Conservation (phyloP, 176 grass and related monocot genomes). For the Musa troglodytarum region DNA sequence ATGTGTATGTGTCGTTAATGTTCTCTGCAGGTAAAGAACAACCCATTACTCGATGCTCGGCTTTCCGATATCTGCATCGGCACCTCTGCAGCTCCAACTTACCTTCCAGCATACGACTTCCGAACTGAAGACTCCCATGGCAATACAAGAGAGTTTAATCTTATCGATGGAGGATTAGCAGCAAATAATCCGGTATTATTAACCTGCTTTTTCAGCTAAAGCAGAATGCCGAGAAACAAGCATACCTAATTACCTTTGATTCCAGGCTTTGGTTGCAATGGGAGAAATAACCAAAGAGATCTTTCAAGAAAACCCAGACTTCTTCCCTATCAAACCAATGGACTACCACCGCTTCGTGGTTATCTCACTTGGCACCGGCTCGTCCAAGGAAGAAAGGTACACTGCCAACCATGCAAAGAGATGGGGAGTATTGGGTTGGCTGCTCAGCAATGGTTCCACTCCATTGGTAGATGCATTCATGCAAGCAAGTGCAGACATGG, state of each 20-base stretch:
- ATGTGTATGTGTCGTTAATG: neutral
- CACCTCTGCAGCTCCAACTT: conserved; percentile 4
- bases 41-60: neutral
- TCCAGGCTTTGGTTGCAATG: conserved; percentile 14
- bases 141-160: conserved; percentile 7
- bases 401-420: neutral
- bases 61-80: conserved; percentile 10
- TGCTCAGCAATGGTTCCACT: conserved; percentile 1
- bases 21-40: neutral
- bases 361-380: conserved; percentile 14
- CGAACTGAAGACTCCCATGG: neutral
- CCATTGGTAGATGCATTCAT: conserved; percentile 8
- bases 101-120: conserved; percentile 3
- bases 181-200: conserved; percentile 15
- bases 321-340: conserved; percentile 17
- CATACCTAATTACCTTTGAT: too few species aligned
- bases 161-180: conserved; percentile 18
- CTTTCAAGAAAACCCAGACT: conserved; percentile 10
- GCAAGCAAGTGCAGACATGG: conserved; percentile 8
- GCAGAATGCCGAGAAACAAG: too few species aligned
- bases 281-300: conserved; percentile 14
- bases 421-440: conserved; percentile 14
- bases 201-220: too few species aligned
- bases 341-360: conserved; percentile 18
- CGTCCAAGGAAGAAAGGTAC: conserved; percentile 9